These are phyloP conservation scores for slime mould (Dictyostelium discoideum) DNA, from an alignment of 78 protist genomes.

Conservation along the genomic window DNA sequence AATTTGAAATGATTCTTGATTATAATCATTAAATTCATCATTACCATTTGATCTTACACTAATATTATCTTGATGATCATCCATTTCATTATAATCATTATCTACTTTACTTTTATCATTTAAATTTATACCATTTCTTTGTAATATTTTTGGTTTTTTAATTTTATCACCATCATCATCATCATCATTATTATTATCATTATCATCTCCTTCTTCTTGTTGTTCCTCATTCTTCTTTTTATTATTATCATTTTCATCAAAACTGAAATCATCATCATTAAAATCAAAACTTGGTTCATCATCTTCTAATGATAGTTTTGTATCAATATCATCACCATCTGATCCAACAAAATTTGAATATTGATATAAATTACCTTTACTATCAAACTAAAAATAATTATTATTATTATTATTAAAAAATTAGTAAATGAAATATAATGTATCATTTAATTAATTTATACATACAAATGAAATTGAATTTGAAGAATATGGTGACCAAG, in stretches of 20 bases:
- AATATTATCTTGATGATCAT: conserved; percentile 1
- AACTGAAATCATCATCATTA: neutral
- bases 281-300: neutral
- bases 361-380: neutral
- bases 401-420: neutral
- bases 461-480: conserved; percentile 53
- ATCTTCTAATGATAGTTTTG: neutral
- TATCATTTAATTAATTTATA: no score
- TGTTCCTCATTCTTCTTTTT: neutral
- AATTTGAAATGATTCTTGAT: conserved; percentile 46
- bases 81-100: neutral
- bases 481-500: conserved; percentile 27
- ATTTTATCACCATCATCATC: neutral
- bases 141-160: neutral
- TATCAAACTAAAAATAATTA: neutral
- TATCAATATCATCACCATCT: neutral
- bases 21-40: neutral
- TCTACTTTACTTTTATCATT: neutral
- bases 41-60: neutral
- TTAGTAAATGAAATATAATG: no score
- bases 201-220: neutral
- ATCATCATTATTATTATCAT: neutral
- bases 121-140: neutral
- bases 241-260: conserved; percentile 26
- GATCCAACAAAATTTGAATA: conserved; percentile 6